These are phyloP conservation scores for Ophiostoma australiae DNA, from an alignment of 2,329 filamentous ascomycete species.

Conservation along the genomic window DNA sequence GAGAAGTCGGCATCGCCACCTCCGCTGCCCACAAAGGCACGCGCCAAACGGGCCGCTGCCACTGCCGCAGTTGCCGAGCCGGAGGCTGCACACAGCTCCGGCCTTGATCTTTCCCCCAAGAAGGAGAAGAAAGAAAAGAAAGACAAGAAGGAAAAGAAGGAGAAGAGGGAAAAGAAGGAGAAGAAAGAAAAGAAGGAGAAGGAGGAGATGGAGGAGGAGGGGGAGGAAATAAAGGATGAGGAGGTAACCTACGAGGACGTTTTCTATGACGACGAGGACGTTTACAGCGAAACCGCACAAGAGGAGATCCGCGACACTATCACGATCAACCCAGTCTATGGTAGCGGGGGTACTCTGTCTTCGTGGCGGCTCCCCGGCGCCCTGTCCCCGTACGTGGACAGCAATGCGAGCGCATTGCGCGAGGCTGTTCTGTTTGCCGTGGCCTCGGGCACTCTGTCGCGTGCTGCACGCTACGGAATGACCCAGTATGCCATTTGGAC, in stretches of 20 bases:
- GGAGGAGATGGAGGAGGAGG: neutral
- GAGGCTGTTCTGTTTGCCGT: slow-evolving; percentile 17
- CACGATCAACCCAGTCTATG: neutral
- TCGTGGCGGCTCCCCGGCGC: slow-evolving; percentile 22
- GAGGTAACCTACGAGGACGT: neutral
- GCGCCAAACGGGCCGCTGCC: neutral
- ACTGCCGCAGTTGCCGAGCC: neutral
- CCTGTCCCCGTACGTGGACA: slow-evolving; percentile 18
- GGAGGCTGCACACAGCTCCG: neutral
- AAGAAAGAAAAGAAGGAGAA: neutral
- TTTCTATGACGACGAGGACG: neutral
- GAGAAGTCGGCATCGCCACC: slow-evolving; percentile 16
- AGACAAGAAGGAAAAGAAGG: neutral
- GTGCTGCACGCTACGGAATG: neutral
- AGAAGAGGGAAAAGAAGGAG: neutral
- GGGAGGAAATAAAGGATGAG: neutral
- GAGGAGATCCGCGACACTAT: neutral
- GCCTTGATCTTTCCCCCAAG: neutral
- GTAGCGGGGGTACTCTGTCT: neutral
- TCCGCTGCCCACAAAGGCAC: slow-evolving; percentile 15
- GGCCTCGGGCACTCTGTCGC: slow-evolving; percentile 12
- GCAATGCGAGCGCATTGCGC: slow-evolving; percentile 14
- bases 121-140: slow-evolving; percentile 27
- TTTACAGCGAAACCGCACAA: neutral
- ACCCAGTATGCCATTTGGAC: neutral